Evolutionary conservation across 1,139 yeast genomes (phyloP).

Genomic region (Taphrina confusa): DNA sequence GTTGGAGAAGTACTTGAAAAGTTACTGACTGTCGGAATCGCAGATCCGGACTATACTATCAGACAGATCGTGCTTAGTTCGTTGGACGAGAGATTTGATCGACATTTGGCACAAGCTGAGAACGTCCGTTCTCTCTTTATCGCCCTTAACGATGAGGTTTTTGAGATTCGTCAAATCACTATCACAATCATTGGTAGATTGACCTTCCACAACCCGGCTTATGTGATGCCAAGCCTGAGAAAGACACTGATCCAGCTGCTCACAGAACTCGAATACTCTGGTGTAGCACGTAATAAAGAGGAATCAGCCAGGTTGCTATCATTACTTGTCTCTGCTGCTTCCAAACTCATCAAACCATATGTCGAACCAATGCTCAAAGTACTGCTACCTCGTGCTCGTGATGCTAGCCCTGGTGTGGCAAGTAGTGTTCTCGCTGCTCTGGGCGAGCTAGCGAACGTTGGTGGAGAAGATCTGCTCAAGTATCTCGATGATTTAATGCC

Average conservation of each 20-base stretch:
- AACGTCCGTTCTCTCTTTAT: constrained; percentile 81
- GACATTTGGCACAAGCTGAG: constrained; percentile 91
- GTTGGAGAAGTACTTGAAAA: constrained; percentile 84
- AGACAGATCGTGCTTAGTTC: constrained; percentile 75
- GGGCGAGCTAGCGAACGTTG: constrained; percentile 85
- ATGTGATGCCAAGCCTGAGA: constrained; percentile 87
- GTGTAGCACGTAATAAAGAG: constrained; percentile 70
- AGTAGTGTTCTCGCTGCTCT: constrained; percentile 84
- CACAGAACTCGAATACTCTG: constrained; percentile 81
- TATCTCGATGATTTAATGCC: constrained; percentile 83
- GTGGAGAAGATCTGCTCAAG: constrained; percentile 78
- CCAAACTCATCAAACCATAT: constrained; percentile 81
- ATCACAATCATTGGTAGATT: constrained; percentile 78
- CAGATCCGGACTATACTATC: constrained; percentile 84
- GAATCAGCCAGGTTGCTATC: constrained; percentile 80
- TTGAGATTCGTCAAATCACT: constrained; percentile 78
- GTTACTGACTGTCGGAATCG: constrained; percentile 77
- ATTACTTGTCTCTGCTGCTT: constrained; percentile 72
- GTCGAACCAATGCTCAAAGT: constrained; percentile 86
- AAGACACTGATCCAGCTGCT: constrained; percentile 81
- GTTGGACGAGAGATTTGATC: constrained; percentile 75
- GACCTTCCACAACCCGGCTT: constrained; percentile 87
- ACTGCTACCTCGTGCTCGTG: constrained; percentile 72
- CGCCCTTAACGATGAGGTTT: constrained; percentile 88
- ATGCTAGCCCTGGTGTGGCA: constrained; percentile 56